These are phyloP conservation scores for Tubosaeta sp. DNA, from an alignment of 768 basidiomycete genomes.

Conservation along the genomic window DNA sequence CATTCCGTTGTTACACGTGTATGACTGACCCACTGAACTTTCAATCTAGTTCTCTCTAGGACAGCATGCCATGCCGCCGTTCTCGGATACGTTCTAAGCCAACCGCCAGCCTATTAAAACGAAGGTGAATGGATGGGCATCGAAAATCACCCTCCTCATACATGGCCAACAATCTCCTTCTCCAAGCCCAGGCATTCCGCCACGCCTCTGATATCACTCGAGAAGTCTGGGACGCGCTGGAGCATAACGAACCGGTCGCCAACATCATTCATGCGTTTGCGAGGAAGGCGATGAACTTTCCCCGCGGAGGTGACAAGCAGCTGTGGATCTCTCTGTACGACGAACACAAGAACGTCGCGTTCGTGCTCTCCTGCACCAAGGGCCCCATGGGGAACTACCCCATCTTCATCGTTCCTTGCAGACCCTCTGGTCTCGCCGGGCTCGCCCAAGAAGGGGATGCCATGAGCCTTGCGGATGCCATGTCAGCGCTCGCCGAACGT, in stretches of 20 bases:
- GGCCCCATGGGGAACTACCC: constrained; percentile 58
- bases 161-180: neutral
- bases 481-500: constrained; percentile 7
- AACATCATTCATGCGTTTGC: constrained; percentile 42
- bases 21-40: neutral
- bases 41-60: neutral
- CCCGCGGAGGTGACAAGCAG: constrained; percentile 4
- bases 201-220: constrained; percentile 13
- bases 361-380: constrained; percentile 55
- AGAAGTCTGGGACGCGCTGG: constrained; percentile 30
- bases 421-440: constrained; percentile 1
- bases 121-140: neutral
- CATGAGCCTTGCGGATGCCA: neutral
- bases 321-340: constrained; percentile 32
- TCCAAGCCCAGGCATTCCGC: constrained; percentile 4
- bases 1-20: neutral
- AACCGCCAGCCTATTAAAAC: neutral
- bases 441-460: constrained; percentile 5
- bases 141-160: neutral
- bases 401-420: constrained; percentile 33
- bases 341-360: constrained; percentile 16
- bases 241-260: constrained; percentile 26
- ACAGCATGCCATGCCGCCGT: neutral
- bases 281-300: constrained; percentile 18
- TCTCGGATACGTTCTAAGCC: neutral